phyloP scores from a whole-genome alignment of 2,329 filamentous ascomycete genomes.

The Exophiala sideris region DNA sequence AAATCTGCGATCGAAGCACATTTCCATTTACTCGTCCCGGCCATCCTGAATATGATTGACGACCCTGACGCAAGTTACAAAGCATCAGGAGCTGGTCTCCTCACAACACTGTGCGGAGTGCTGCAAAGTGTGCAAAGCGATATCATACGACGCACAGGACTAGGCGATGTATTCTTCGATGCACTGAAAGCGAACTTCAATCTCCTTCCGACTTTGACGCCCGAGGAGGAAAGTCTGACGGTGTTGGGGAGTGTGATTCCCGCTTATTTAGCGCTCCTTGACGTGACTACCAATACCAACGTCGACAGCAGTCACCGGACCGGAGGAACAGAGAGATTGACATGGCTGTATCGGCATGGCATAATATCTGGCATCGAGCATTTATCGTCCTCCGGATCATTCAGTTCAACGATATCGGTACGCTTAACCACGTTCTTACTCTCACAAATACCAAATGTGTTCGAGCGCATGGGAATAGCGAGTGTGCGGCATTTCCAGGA shows the following conservation, averaged over 20 bases:
- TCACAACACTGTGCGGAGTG: conserved; percentile 35
- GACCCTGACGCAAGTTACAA: conserved; percentile 39
- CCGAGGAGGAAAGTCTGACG: conserved; percentile 63
- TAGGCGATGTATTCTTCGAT: conserved; percentile 45
- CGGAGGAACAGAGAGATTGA: conserved; percentile 44
- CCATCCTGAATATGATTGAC: conserved; percentile 44
- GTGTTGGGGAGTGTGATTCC: conserved; percentile 66
- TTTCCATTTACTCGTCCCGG: conserved; percentile 44
- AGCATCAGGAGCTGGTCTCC: conserved; percentile 37
- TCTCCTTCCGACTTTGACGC: conserved; percentile 72
- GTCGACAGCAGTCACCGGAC: conserved; percentile 29
- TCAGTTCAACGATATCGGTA: conserved; percentile 42
- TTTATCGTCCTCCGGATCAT: conserved; percentile 40
- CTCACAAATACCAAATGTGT: conserved; percentile 30
- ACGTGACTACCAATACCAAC: conserved; percentile 32
- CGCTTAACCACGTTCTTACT: conserved; percentile 49
- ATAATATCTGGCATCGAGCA: conserved; percentile 43
- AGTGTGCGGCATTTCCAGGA: conserved; percentile 50
- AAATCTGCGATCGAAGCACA: conserved; percentile 38
- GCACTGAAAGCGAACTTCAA: conserved; percentile 62
- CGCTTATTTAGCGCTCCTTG: conserved; percentile 59
- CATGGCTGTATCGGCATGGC: conserved; percentile 41
- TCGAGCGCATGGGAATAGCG: conserved; percentile 37
- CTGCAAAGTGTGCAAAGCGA: conserved; percentile 31
- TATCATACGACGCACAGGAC: conserved; percentile 42